phyloP scores from a whole-genome alignment of 2,329 filamentous ascomycete genomes.

The Colletotrichum sansevieriae region DNA sequence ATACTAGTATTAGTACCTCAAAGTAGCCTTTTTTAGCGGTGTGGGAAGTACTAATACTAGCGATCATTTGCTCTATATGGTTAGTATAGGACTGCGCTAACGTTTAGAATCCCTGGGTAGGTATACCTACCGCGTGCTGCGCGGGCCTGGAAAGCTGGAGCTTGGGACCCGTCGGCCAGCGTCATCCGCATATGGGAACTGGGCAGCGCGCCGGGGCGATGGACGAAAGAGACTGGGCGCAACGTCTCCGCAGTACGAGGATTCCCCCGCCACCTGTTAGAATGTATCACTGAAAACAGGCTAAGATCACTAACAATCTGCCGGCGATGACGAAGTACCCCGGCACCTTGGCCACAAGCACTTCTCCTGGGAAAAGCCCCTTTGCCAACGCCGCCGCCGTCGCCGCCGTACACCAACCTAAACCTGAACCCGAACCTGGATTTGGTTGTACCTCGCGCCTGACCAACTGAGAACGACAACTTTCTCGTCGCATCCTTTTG shows the following conservation, averaged over 20 bases:
- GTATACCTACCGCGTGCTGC: no score
- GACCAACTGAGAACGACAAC: constrained; percentile 5
- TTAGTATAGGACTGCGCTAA: no score
- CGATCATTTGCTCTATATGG: no score
- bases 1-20: no score
- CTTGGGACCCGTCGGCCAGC: constrained; percentile 36
- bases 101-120: no score
- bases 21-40: no score
- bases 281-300: neutral
- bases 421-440: no score
- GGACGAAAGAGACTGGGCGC: neutral
- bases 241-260: constrained; percentile 37
- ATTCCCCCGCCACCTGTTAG: constrained; percentile 36
- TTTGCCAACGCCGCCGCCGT: constrained; percentile 1
- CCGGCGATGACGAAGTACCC: neutral
- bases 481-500: constrained; percentile 17
- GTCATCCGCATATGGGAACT: constrained; percentile 31
- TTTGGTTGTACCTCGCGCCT: no score
- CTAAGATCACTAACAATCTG: neutral
- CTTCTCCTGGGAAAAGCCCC: neutral
- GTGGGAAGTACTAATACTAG: no score
- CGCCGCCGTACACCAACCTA: no score
- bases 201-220: constrained; percentile 3
- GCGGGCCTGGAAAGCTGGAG: constrained; percentile 24
- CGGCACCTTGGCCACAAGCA: constrained; percentile 9